phyloP scores from a whole-genome alignment of 192 early-diverging fungal genomes.

The Paraglomus occultum region DNA sequence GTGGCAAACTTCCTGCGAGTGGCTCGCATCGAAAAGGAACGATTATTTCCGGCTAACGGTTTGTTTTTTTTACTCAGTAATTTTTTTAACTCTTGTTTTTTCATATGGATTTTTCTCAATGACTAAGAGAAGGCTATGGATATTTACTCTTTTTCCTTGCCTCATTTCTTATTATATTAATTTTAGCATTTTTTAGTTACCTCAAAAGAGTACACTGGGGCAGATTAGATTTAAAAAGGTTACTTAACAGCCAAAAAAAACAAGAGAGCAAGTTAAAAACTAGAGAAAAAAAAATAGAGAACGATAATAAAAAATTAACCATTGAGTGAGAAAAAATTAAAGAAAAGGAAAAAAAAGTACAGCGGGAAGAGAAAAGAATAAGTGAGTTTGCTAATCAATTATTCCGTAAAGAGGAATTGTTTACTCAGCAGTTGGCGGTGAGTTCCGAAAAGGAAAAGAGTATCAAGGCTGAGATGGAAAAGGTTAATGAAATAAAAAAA shows the following conservation, averaged over 20 bases:
- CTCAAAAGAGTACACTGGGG: not conserved
- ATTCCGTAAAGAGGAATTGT: constrained; percentile 3
- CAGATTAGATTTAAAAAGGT: not conserved
- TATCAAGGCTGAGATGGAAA: not conserved
- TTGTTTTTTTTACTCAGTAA: not conserved
- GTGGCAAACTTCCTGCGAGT: not conserved
- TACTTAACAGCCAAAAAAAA: not conserved
- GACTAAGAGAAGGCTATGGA: not conserved
- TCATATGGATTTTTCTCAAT: constrained; percentile 5
- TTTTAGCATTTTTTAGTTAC: not conserved
- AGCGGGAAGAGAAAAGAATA: no score
- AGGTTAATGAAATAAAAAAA: not conserved
- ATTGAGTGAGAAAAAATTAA: no score
- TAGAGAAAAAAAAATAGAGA: no score
- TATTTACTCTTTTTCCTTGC: not conserved
- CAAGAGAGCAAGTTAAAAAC: not conserved
- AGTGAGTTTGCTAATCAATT: not conserved
- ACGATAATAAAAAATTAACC: no score
- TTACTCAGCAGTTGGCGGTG: not conserved
- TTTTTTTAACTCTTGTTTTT: constrained; percentile 6
- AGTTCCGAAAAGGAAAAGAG: not conserved
- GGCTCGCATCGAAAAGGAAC: not conserved
- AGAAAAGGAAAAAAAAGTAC: no score
- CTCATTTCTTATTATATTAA: not conserved
- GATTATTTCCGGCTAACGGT: constrained; percentile 2